Evolutionary conservation across 371 early-diverging fungal species (phyloP), one percentile per base, ranked within the genome.

Genomic region (Nematocida homosporus): DNA sequence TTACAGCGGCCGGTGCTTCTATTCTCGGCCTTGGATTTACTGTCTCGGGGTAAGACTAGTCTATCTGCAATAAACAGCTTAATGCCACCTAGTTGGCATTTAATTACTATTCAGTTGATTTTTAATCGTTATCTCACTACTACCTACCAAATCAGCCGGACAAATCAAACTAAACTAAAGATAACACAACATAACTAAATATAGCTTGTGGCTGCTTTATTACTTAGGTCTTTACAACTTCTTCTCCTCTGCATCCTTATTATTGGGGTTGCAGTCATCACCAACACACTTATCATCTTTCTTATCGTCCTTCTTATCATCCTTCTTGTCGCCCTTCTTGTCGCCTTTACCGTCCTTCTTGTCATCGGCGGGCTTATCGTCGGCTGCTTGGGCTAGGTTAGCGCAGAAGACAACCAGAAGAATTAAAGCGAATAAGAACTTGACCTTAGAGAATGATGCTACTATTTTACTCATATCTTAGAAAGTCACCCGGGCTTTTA

Each of bases 1-100:
- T 72, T 27, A 52, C 60, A n/a, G 16, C 48, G 25, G 52, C 30
- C 42, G 47, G 50, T 5, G 27, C 57, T n/a, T 20, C 25, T 1
- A 27, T 72, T 16, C 20, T 44, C 13, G 75, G 75, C 6, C 30
- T 72, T 47, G 75, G 75, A 1, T 61, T 72, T 5, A 61, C 59
- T 1, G 23, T 72, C n/a, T 25, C 66, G n/a, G 48, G 52, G 30
- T 66, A 55, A 66, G 44, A 20, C 13, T 13, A 44, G 20, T n/a
- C n/a, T n/a, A 20, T 44, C 44, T 20, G 44, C 20, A 13, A 44
- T 44, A 44, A 44, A 44, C 13, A 44, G 20, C 20, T 13, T 13
- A 44, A 44, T 13, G 44, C 20, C 44, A 13, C 44, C 13, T 13
- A 44, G 44, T 13, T 20, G 13, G 13, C 20, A 44, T 20, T 44